Evolutionary conservation across 305 asterid species (phyloP).

Genomic region (Solanum hybrid): DNA sequence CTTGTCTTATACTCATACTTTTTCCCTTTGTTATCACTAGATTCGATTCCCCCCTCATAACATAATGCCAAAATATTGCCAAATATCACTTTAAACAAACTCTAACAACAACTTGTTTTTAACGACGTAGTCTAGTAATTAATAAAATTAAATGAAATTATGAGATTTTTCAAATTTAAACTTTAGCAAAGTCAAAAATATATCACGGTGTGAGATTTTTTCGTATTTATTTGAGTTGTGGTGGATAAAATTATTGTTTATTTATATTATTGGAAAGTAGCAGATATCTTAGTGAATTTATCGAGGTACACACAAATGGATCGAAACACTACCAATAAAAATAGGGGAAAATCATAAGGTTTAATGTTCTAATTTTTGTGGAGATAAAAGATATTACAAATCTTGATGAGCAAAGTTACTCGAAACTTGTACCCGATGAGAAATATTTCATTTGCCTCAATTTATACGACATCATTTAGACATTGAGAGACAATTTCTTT

Average conservation of each 20-base stretch:
- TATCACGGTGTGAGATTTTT: neutral
- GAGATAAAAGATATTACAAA: neutral
- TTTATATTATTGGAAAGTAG: neutral
- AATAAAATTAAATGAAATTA: neutral
- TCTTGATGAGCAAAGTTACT: neutral
- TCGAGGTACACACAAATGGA: fast-evolving
- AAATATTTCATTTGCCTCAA: fast-evolving
- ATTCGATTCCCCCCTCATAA: constrained; percentile 18
- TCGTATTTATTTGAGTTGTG: neutral
- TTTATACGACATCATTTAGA: neutral
- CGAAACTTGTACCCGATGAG: neutral
- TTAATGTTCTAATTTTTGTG: neutral
- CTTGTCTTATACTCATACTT: constrained; percentile 7
- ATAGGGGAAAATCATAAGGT: neutral
- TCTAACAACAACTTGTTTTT: neutral
- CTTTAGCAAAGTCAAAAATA: neutral
- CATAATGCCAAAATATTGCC: neutral
- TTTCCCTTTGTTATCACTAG: constrained; percentile 12
- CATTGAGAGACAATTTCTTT: neutral
- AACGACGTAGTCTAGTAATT: neutral
- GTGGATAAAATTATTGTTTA: neutral
- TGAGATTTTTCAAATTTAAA: neutral
- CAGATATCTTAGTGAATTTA: neutral
- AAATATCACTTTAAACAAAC: neutral
- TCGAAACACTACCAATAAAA: neutral